A percentile compares a stretch with the other conserved stretches of the same genome.
These are phyloP conservation scores for Lasiosphaeria hispida DNA, from an alignment of 495 filamentous ascomycete genomes.

Conservation along the genomic window DNA sequence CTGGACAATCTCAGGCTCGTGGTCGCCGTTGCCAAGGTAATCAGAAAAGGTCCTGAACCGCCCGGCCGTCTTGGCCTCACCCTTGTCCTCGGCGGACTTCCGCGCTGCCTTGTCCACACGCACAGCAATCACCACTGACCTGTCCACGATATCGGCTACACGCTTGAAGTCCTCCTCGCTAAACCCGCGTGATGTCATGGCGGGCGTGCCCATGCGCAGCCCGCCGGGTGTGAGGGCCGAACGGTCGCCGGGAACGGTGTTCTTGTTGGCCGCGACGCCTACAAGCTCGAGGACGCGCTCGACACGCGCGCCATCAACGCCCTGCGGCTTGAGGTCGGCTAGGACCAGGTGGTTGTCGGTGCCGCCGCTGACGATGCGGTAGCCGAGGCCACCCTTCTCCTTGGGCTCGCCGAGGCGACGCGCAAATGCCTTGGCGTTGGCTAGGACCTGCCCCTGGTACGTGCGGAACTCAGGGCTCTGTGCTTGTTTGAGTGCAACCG, in stretches of 20 bases:
- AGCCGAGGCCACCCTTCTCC: conserved; percentile 75
- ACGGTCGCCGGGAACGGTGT: conserved; percentile 93
- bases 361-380: conserved; percentile 86
- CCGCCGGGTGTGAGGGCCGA: conserved; percentile 91
- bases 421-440: conserved; percentile 84
- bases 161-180: conserved; percentile 80
- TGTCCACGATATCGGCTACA: conserved; percentile 91
- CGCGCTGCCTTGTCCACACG: conserved; percentile 76
- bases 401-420: conserved; percentile 68
- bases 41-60: conserved; percentile 84
- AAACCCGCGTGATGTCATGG: conserved; percentile 96
- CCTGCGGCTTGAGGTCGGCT: conserved; percentile 88
- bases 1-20: conserved; percentile 79
- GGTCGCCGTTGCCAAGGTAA: conserved; percentile 77
- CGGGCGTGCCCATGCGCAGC: conserved; percentile 87
- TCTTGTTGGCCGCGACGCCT: conserved; percentile 96
- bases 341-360: conserved; percentile 97
- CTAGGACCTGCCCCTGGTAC: conserved; percentile 85
- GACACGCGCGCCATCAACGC: conserved; percentile 87
- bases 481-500: conserved; percentile 91
- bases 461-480: conserved; percentile 81
- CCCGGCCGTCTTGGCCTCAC: conserved; percentile 68
- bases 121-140: conserved; percentile 80
- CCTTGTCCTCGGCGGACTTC: conserved; percentile 71
- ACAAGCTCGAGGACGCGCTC: conserved; percentile 93